Percentiles rank a stretch among this genome's conserved stretches.
Evolutionary conservation across 192 early-diverging fungal species (phyloP).

Genomic region (Podila epicladia): DNA sequence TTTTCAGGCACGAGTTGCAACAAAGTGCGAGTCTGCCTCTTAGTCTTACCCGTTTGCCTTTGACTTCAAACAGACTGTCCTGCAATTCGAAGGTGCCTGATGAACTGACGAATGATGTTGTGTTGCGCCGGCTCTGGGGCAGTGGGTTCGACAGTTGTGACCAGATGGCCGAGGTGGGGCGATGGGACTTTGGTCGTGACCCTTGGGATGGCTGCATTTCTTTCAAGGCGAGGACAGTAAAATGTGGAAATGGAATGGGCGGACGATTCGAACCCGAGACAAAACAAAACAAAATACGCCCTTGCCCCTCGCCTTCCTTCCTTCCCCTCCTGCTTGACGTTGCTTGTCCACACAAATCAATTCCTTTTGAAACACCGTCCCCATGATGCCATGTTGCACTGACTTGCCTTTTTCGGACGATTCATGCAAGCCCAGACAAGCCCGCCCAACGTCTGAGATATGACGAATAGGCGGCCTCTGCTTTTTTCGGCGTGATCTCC

Average conservation of each 20-base stretch:
- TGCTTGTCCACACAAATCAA: no score
- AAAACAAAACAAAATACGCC: no score
- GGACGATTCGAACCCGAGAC: background rate
- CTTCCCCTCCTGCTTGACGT: no score
- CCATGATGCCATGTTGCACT: no score
- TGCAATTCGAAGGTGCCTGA: background rate
- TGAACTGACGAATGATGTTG: background rate
- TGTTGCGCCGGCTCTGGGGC: background rate
- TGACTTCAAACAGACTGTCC: background rate
- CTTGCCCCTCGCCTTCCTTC: no score
- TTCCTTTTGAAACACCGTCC: no score
- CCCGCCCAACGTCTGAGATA: no score
- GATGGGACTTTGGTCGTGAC: background rate
- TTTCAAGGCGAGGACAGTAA: background rate
- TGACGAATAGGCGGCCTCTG: no score
- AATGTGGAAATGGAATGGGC: background rate
- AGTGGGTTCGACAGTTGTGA: slow-evolving; percentile 12
- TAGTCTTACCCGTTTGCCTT: background rate
- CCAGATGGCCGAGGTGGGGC: slow-evolving; percentile 26
- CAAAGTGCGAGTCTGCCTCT: background rate
- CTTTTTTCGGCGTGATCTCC: no score
- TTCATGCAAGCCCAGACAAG: no score
- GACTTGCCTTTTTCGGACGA: no score
- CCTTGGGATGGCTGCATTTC: background rate
- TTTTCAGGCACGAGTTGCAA: background rate